Evolutionary conservation across 805 yeast species (phyloP), one percentile per base, ranked within the genome.

Genomic region (Saccharomyces jurei): DNA sequence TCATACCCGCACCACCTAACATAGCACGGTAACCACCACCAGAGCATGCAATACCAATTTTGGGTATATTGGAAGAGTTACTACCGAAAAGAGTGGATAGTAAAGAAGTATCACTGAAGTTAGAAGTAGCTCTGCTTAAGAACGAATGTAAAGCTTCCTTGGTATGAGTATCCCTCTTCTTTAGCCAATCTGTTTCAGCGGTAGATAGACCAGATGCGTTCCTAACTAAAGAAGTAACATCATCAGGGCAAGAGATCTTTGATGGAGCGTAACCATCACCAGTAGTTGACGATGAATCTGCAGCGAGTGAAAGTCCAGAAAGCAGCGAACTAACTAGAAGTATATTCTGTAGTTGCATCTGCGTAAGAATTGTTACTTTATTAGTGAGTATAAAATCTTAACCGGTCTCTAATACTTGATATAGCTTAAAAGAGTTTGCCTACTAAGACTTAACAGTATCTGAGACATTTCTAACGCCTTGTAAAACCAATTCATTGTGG

Each of bases 21-120:
- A 89, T 86, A 41, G 96, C 94, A 56, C 96, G 78, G 68, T 86
- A 89, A 0, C 96, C 96, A 64, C 96, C 96, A 36, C 96, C 96
- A 9, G 87, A 77, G 58, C 83, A 81, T 5, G 89, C 83, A 26
- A 78, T 56, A 1, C 80, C 89, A 44, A 85, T 74, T 47, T 55
- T 59, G 25, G 63, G 65, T 41, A 75, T 71, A 54, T 79, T 73
- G 6, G 81, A 61, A 11, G 58, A 26, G 64, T 41, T 70, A 17
- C 44, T 27, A 46, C 28, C 22, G 44, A 36, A 36, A 36, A 36
- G 44, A 49, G 48, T 22, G 47, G 48, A 26, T 11, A 36, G 17
- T 17, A 29, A 25, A 31, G 47, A 27, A 63, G 61, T 71, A 49
- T 72, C 72, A 8, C 65, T 52, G 50, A 63, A 63, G 17, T 56